Evolutionary conservation across 257 asterid genomes (phyloP).

Genomic region (Solanum paucissectum): DNA sequence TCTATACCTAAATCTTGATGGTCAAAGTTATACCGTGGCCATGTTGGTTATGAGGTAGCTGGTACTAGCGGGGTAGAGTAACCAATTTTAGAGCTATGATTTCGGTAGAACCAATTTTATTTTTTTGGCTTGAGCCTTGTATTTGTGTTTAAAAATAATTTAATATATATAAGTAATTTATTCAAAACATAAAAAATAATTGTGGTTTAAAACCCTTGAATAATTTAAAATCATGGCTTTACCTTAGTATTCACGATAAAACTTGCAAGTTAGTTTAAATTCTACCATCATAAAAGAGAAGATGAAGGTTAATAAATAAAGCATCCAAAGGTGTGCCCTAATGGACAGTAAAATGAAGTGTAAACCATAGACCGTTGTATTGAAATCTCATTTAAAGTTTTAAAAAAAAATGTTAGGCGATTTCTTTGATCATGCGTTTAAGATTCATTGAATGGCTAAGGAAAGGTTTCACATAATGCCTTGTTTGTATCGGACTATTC

Average conservation of each 20-base stretch:
- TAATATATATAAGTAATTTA: not conserved
- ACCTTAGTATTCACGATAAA: not conserved
- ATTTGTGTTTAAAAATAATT: not conserved
- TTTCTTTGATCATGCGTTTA: not conserved
- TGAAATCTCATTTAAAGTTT: no score
- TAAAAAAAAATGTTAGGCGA: not conserved
- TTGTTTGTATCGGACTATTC: no score
- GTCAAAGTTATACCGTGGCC: not conserved
- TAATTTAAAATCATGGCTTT: no score
- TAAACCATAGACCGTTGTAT: not conserved
- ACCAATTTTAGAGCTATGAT: not conserved
- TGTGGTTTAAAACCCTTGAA: not conserved
- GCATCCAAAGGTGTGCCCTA: no score
- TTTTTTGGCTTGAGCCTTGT: not conserved
- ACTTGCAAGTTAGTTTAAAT: not conserved
- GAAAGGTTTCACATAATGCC: no score
- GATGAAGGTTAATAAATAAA: not conserved
- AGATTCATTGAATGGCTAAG: not conserved
- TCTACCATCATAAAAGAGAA: not conserved
- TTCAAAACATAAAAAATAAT: not conserved
- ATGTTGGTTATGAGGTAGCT: not conserved
- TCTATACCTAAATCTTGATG: no score
- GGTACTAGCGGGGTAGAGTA: not conserved
- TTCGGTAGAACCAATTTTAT: not conserved
- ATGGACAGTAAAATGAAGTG: not conserved